phyloP scores from a whole-genome alignment of 1,284 basidiomycete species.

The Ganoderma sinense region DNA sequence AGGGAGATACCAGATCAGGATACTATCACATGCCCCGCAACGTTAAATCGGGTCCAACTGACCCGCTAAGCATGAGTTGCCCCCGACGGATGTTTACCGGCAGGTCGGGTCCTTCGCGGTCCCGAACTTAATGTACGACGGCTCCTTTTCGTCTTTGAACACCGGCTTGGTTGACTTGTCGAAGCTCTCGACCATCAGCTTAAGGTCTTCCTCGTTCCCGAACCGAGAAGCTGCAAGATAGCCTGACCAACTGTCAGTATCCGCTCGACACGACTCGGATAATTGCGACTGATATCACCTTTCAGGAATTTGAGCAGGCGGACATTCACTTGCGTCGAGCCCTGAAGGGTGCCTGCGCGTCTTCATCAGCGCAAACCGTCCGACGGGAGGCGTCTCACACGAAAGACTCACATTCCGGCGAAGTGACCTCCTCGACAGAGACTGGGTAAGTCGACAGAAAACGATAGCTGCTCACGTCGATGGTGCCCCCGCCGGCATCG shows the following conservation, averaged over 20 bases:
- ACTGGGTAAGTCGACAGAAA: constrained; percentile 33
- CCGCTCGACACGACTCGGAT: not conserved
- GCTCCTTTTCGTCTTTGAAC: constrained; percentile 44
- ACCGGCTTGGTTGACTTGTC: constrained; percentile 50
- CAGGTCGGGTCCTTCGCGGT: constrained; percentile 44
- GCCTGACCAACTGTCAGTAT: constrained; percentile 32
- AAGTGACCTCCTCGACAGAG: constrained; percentile 47
- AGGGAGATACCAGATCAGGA: not conserved
- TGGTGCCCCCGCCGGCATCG: constrained; percentile 64
- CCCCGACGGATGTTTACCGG: constrained; percentile 48
- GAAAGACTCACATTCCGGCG: constrained; percentile 48
- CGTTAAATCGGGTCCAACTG: constrained; percentile 5
- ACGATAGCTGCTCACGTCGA: constrained; percentile 61
- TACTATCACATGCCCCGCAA: not conserved
- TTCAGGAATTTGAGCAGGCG: constrained; percentile 42
- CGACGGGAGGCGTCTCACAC: no score
- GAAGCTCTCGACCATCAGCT: constrained; percentile 47
- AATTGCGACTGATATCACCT: constrained; percentile 29
- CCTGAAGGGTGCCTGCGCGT: constrained; percentile 39
- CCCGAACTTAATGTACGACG: constrained; percentile 52
- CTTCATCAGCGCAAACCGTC: no score
- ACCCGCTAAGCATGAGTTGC: constrained; percentile 49
- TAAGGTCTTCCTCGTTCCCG: constrained; percentile 43
- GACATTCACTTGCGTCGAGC: constrained; percentile 35
- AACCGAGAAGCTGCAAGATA: constrained; percentile 45